Conservation (phyloP, 257 asterid species). For the Petunia axillaris region DNA sequence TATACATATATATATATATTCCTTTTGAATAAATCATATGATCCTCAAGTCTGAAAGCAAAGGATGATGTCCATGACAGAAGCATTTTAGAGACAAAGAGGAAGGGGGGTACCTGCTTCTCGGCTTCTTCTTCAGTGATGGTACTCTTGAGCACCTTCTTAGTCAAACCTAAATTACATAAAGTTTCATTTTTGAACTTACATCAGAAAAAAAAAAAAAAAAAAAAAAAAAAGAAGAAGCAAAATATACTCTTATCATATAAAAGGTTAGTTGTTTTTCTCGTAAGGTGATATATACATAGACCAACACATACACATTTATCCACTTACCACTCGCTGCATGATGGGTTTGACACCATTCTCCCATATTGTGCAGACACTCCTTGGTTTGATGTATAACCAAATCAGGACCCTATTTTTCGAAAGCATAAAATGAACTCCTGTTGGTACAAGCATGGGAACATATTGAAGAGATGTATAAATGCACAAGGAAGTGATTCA, state of each 20-base stretch:
- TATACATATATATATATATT: no score
- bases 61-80: neutral
- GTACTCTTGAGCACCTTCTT: constrained; percentile 82
- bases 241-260: neutral
- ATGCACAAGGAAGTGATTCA: neutral
- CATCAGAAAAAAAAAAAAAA: neutral
- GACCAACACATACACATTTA: constrained; percentile 10
- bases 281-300: neutral
- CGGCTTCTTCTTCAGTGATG: constrained; percentile 80
- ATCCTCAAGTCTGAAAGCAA: constrained; percentile 13
- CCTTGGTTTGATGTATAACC: constrained; percentile 81
- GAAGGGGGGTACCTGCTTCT: constrained; percentile 66
- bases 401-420: constrained; percentile 82
- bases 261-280: neutral
- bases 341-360: constrained; percentile 98
- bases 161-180: constrained; percentile 65
- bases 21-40: neutral
- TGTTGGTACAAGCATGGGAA: constrained; percentile 10
- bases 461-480: neutral
- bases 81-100: neutral
- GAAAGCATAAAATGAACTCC: constrained; percentile 7
- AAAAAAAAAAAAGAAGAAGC: neutral
- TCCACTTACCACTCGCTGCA: constrained; percentile 71
- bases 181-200: neutral
- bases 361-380: constrained; percentile 89